A percentile compares a stretch with the other conserved stretches of the same genome.
These are phyloP conservation scores for Thalia dealbata DNA, from an alignment of 176 grass and related monocot genomes.

Conservation along the genomic window DNA sequence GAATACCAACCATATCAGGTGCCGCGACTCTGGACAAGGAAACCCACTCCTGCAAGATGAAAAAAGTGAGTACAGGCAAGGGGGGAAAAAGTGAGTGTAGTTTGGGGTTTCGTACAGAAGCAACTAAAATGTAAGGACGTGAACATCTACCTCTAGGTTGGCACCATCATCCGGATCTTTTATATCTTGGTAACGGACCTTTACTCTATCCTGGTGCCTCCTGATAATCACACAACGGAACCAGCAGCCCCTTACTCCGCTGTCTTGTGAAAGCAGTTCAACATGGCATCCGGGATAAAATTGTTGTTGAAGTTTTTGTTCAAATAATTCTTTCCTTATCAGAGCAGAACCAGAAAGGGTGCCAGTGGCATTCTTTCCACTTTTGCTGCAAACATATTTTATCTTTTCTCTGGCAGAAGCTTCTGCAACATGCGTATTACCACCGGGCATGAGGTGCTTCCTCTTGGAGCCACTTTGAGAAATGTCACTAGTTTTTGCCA, in stretches of 20 bases:
- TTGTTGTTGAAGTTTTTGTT: slow-evolving; percentile 23
- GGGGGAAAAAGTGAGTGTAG: no score
- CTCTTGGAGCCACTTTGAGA: slow-evolving; percentile 19
- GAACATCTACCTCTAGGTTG: slow-evolving; percentile 54
- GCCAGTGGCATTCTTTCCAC: neutral
- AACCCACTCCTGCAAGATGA: slow-evolving; percentile 64
- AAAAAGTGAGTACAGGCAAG: slow-evolving; percentile 6
- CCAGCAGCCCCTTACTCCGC: slow-evolving; percentile 92
- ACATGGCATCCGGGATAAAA: slow-evolving; percentile 45
- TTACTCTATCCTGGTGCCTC: slow-evolving; percentile 57
- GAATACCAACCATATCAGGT: slow-evolving; percentile 49
- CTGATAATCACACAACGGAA: slow-evolving; percentile 75
- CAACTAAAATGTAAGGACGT: neutral
- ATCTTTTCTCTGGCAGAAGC: slow-evolving; percentile 10
- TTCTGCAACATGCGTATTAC: slow-evolving; percentile 5
- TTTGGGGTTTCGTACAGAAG: neutral
- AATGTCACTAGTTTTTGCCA: slow-evolving; percentile 9
- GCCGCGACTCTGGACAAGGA: slow-evolving; percentile 40
- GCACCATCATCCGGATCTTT: slow-evolving; percentile 61
- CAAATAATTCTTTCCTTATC: slow-evolving; percentile 7
- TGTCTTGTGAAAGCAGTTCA: slow-evolving; percentile 82
- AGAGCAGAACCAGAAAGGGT: slow-evolving; percentile 13
- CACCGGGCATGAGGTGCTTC: slow-evolving; percentile 22
- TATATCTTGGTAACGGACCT: slow-evolving; percentile 70
- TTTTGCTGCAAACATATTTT: neutral